These are phyloP conservation scores for Choiromyces venosus DNA, from an alignment of 495 filamentous ascomycete species.

Conservation along the genomic window DNA sequence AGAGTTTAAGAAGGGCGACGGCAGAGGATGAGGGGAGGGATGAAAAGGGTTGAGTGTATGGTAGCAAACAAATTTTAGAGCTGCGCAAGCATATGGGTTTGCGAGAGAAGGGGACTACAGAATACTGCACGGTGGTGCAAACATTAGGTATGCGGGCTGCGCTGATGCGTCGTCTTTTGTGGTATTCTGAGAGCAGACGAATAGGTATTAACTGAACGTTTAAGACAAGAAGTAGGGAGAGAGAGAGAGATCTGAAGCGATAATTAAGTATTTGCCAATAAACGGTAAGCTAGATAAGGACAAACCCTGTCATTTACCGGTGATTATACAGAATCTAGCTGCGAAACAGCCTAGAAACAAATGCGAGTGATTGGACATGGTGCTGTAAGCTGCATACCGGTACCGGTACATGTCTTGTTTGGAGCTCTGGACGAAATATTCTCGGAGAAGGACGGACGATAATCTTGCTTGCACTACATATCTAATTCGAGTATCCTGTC, in stretches of 20 bases:
- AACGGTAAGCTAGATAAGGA: neutral
- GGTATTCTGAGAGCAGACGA: neutral
- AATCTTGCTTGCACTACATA: neutral
- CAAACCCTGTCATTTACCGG: neutral
- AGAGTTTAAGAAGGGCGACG: neutral
- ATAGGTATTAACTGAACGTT: neutral
- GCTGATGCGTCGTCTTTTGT: neutral
- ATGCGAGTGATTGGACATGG: neutral
- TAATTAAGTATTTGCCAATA: neutral
- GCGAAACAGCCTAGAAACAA: neutral
- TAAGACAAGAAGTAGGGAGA: neutral
- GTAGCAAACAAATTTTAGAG: neutral
- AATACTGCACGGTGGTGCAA: neutral
- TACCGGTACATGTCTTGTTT: no score
- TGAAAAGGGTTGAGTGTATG: neutral
- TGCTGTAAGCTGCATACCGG: neutral
- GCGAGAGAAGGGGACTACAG: neutral
- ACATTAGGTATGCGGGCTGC: neutral
- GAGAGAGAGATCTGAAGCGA: neutral
- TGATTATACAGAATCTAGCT: neutral
- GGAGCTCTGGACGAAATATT: neutral
- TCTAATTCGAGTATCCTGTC: neutral
- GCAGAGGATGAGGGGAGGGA: neutral
- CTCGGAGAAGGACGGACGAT: neutral
- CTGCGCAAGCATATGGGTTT: neutral